These are phyloP conservation scores for Bipolaris victoriae DNA, from an alignment of 2,329 filamentous ascomycete genomes.

Conservation along the genomic window DNA sequence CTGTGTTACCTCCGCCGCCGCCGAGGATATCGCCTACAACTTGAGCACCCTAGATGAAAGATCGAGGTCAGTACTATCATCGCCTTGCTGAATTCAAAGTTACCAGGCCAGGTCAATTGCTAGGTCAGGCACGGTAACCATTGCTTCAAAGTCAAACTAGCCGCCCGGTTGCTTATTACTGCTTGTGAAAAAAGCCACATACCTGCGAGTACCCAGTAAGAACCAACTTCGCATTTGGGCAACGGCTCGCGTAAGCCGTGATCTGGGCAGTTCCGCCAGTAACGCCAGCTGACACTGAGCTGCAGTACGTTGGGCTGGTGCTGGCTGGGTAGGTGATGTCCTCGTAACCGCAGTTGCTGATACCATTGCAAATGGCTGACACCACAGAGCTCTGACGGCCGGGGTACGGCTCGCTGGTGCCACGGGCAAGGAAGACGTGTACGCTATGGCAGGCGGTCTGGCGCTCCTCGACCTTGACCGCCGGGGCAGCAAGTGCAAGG, in stretches of 20 bases:
- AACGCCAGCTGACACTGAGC: background rate
- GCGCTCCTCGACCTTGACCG: background rate
- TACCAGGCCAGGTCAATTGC: background rate
- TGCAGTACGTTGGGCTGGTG: background rate
- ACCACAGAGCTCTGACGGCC: background rate
- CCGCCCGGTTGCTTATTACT: background rate
- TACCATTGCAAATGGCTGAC: background rate
- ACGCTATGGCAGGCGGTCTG: background rate
- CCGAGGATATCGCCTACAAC: background rate
- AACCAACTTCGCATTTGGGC: background rate
- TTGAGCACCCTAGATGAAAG: background rate
- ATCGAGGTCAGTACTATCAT: background rate
- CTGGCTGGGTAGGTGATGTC: background rate
- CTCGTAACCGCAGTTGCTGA: background rate
- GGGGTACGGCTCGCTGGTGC: background rate
- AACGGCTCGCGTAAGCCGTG: background rate
- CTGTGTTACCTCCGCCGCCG: background rate
- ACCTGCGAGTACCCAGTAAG: background rate
- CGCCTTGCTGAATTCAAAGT: background rate
- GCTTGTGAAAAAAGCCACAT: background rate
- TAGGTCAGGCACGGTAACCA: background rate
- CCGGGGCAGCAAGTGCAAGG: background rate
- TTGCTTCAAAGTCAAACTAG: background rate
- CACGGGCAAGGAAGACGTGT: background rate
- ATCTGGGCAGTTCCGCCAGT: background rate